Base-by-base conservation (phyloP, 371 early-diverging fungal genomes). In the Nematocida displodere region DNA sequence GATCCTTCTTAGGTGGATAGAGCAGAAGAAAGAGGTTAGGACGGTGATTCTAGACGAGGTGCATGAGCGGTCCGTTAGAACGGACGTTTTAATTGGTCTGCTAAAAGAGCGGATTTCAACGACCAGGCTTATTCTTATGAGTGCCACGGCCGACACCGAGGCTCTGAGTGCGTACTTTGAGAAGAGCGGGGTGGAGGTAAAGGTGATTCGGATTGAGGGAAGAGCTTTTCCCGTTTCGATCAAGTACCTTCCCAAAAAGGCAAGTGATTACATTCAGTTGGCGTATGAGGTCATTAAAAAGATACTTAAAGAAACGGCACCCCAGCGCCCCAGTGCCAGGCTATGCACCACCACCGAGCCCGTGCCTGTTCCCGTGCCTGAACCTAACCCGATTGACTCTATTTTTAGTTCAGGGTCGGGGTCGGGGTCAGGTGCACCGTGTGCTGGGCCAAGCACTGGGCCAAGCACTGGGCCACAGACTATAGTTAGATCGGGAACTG, bases 261-360 rank as follows among this genome's bases (percentile, higher is more conserved):
- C 94, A 83, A 91, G 93, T 31, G 93, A 98, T 79, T 98, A 98
- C 84, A 85, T 97, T 5, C 87, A 89, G 42, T 94, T 95, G 13
- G 91, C 92, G 2, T 90, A 94, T 39, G 89, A 89, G 0, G 93
- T 91, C 1, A 91, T 96, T 31, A 87, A 95, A 83, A 91, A 92
- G 62, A 94, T 97, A 8, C n/a, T 61, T n/a, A 71, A 62, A 42
- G 61, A 62, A 15, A 31, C 33, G 4, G 28, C 26, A 55, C 31
- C 54, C 36, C 39, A 26, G 42, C 3, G 34, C 4, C 3, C 5
- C 33, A 33, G 34, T n/a, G 15, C 33, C 33, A 47, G 20, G 22
- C 34, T 1, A 42, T 48, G 68, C 33, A 31, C 0, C 89, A 92
- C 3, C 22, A 22, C 20, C 29, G n/a, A n/a, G n/a, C n/a, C n/a